Conservation (phyloP, 2,329 filamentous ascomycete species). For the Parastagonospora nodorum region DNA sequence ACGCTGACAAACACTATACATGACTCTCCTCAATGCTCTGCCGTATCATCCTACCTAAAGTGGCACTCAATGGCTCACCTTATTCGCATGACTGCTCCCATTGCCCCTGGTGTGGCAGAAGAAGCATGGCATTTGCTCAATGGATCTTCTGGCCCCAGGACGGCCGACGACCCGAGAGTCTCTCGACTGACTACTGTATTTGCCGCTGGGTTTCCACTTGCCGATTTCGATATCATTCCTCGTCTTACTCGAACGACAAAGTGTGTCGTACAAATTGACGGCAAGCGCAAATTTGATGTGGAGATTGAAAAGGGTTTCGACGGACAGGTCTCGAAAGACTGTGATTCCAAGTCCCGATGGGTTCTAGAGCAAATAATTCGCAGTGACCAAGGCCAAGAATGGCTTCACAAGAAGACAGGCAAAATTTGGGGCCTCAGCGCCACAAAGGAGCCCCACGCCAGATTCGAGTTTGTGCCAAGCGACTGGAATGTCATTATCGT, state of each 20-base stretch:
- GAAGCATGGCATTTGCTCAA: conserved; percentile 74
- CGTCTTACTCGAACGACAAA: conserved; percentile 58
- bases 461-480: conserved; percentile 15
- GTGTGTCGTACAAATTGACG: conserved; percentile 78
- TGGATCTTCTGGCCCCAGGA: conserved; percentile 8
- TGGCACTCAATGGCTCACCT: conserved; percentile 61
- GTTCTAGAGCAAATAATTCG: conserved; percentile 65
- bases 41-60: conserved; percentile 52
- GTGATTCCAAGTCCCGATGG: conserved; percentile 49
- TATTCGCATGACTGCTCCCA: conserved; percentile 75
- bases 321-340: conserved; percentile 30
- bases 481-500: conserved; percentile 66
- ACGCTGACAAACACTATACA: conserved; percentile 70
- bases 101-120: conserved; percentile 79
- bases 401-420: conserved; percentile 48
- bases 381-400: conserved; percentile 64
- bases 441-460: conserved; percentile 7
- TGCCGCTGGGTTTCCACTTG: conserved; percentile 61
- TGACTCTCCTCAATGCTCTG: conserved; percentile 36
- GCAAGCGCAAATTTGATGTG: conserved; percentile 73
- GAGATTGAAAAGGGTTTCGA: conserved; percentile 62
- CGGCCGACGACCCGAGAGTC: not conserved
- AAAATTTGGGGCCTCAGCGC: conserved; percentile 40
- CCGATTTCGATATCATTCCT: conserved; percentile 55
- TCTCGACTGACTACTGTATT: conserved; percentile 48